A percentile compares a stretch with the other conserved stretches of the same genome.
These are phyloP conservation scores for Gaultheria prostrata DNA, from an alignment of 148 eudicot genomes.

Conservation along the genomic window DNA sequence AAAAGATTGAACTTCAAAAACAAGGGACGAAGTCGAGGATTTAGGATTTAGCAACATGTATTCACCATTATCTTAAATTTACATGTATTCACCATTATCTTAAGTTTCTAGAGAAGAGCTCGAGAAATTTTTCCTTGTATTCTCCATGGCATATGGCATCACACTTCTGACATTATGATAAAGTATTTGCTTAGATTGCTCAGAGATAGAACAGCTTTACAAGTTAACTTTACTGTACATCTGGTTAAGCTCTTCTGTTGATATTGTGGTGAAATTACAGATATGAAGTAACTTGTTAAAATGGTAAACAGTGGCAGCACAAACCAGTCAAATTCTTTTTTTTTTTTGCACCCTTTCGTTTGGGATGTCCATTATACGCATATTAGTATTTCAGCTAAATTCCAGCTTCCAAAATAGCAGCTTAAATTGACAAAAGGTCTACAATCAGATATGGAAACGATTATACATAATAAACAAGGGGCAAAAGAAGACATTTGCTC, in stretches of 20 bases:
- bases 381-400: neutral
- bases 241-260: neutral
- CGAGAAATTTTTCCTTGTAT: neutral
- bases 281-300: neutral
- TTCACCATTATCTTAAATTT: neutral
- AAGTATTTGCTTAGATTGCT: neutral
- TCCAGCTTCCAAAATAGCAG: neutral
- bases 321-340: neutral
- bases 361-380: neutral
- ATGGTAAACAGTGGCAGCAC: neutral
- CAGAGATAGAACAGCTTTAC: neutral
- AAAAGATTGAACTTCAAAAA: neutral
- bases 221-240: no score
- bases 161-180: neutral
- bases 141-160: neutral
- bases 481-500: slow-evolving; percentile 64
- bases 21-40: neutral
- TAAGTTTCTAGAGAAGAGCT: no score
- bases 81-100: no score
- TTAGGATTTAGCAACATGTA: neutral
- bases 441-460: neutral
- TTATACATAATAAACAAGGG: neutral
- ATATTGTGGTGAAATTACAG: neutral
- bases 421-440: neutral
- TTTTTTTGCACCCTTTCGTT: neutral